A percentile compares a stretch with the other conserved stretches of the same genome.
These are phyloP conservation scores for Lyophyllum shimeji DNA, from an alignment of 768 basidiomycete genomes.

Conservation along the genomic window DNA sequence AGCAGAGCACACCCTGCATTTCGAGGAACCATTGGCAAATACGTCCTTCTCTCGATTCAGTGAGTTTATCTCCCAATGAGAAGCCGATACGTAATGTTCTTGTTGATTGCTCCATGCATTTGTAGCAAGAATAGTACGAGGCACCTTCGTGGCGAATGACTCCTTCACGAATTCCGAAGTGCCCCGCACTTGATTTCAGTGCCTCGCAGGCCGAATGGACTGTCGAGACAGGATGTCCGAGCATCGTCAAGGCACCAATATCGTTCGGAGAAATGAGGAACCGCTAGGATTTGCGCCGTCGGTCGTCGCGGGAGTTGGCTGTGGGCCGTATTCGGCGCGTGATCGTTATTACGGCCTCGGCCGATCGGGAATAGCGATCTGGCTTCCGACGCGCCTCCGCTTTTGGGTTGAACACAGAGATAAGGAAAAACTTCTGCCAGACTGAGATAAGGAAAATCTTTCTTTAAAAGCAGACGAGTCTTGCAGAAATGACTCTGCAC, in stretches of 20 bases:
- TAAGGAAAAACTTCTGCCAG: slow-evolving; percentile 8
- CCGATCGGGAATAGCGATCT: slow-evolving; percentile 13
- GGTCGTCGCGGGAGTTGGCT: not conserved
- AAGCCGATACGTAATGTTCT: no score
- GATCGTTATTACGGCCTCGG: not conserved
- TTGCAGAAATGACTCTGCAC: not conserved
- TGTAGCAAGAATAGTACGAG: not conserved
- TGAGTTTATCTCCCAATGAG: not conserved
- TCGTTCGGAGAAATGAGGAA: slow-evolving; percentile 6
- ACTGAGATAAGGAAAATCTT: slow-evolving; percentile 8
- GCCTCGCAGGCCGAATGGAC: not conserved
- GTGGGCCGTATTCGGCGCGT: not conserved
- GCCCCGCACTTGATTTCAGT: not conserved
- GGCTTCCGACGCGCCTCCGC: slow-evolving; percentile 10
- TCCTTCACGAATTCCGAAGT: not conserved
- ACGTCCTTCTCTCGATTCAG: not conserved
- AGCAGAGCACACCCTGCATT: not conserved
- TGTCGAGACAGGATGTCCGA: not conserved
- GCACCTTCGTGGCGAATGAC: not conserved
- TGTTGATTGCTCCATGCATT: no score
- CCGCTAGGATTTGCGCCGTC: no score
- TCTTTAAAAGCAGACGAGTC: not conserved
- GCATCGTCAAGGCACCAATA: no score
- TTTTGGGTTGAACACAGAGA: slow-evolving; percentile 1
- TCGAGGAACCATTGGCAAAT: not conserved